These are phyloP conservation scores for Plasmodiophora brassicae DNA, from an alignment of 208 protist genomes.

Conservation along the genomic window DNA sequence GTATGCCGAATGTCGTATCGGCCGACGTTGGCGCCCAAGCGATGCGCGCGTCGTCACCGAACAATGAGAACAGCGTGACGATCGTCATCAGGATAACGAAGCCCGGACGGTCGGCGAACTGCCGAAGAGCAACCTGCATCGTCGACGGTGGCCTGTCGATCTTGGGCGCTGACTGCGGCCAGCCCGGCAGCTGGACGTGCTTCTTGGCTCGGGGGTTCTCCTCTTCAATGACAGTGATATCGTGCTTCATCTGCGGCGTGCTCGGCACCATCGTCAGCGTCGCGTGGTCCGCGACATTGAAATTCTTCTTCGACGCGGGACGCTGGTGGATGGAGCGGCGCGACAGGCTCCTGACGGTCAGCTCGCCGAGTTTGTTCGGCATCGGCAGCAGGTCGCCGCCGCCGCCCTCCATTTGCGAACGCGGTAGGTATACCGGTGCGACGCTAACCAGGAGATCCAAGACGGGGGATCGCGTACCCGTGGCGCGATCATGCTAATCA, in stretches of 20 bases:
- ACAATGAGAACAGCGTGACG: not conserved
- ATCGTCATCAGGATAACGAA: not conserved
- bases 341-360: not conserved
- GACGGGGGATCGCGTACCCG: too few species aligned
- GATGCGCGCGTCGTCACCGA: not conserved
- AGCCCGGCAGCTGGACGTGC: not conserved
- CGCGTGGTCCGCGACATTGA: not conserved
- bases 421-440: too few species aligned
- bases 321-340: not conserved
- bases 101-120: not conserved
- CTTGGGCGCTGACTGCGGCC: too few species aligned
- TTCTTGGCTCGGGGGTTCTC: not conserved
- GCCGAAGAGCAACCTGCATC: not conserved
- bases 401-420: not conserved
- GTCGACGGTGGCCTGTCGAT: not conserved
- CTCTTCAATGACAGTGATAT: slow-evolving; percentile 3
- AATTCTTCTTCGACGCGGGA: not conserved
- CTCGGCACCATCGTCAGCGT: not conserved
- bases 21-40: not conserved
- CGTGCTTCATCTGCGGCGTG: not conserved
- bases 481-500: too few species aligned
- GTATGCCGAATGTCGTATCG: not conserved
- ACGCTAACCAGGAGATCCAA: too few species aligned
- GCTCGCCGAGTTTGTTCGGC: too few species aligned
- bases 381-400: too few species aligned